phyloP scores from a whole-genome alignment of 2,329 filamentous ascomycete genomes.

The Cadophora malorum region DNA sequence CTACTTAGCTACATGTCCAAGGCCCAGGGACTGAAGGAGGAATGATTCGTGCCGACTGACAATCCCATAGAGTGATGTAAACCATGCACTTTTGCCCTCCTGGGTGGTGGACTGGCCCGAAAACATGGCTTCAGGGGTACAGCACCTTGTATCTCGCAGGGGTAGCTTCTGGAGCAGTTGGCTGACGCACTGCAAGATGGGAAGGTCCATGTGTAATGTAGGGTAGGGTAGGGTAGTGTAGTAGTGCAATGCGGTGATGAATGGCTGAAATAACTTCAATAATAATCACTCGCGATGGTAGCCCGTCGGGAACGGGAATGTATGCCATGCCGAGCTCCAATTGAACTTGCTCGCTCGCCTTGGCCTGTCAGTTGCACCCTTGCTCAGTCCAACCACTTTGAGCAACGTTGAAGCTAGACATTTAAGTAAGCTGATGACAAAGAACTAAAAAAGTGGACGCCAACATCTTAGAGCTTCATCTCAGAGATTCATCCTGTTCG shows the following conservation, averaged over 20 bases:
- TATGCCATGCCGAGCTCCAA: slow-evolving; percentile 18
- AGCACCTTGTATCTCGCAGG: slow-evolving; percentile 10
- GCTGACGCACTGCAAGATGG: slow-evolving; percentile 22
- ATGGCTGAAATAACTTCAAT: slow-evolving; percentile 20
- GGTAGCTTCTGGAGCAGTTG: slow-evolving; percentile 17
- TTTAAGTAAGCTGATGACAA: slow-evolving; percentile 19
- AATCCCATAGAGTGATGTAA: slow-evolving; percentile 26
- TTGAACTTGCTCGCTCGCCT: background rate
- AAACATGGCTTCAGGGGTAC: slow-evolving; percentile 17
- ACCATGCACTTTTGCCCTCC: slow-evolving; percentile 35
- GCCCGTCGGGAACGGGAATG: slow-evolving; percentile 15
- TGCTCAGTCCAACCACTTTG: background rate
- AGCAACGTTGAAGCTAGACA: background rate
- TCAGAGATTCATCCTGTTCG: slow-evolving; percentile 1
- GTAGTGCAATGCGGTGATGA: background rate
- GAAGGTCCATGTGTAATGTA: background rate
- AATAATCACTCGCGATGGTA: background rate
- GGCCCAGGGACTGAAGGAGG: slow-evolving; percentile 3
- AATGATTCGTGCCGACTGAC: slow-evolving; percentile 16
- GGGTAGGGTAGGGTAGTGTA: background rate
- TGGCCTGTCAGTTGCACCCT: background rate
- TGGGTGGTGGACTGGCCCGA: slow-evolving; percentile 15
- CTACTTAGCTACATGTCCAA: background rate
- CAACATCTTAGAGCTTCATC: slow-evolving; percentile 4
- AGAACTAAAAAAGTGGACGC: slow-evolving; percentile 8